These are phyloP conservation scores for Hemileia vastatrix DNA, from an alignment of 1,284 basidiomycete species.

Conservation along the genomic window DNA sequence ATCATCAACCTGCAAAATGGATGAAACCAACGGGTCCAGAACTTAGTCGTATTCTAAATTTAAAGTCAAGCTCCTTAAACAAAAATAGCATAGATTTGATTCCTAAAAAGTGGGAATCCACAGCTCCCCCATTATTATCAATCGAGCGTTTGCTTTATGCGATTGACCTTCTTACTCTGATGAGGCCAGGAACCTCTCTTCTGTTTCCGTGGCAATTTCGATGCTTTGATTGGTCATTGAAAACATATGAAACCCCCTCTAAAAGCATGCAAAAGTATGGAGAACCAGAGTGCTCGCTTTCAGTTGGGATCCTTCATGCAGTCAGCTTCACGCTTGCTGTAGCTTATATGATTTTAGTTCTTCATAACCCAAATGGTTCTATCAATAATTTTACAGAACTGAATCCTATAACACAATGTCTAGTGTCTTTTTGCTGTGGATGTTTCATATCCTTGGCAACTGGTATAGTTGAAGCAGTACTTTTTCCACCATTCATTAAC, in stretches of 20 bases:
- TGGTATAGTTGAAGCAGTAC: background rate
- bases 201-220: constrained; percentile 12
- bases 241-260: background rate
- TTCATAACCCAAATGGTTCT: too few relatives aligned
- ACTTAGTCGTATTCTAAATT: background rate
- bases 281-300: too few relatives aligned
- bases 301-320: too few relatives aligned
- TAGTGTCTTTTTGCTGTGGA: background rate
- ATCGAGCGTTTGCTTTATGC: background rate
- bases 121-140: background rate
- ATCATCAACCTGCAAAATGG: background rate
- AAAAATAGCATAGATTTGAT: background rate
- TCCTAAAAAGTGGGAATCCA: background rate
- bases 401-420: too few relatives aligned
- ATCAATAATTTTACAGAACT: too few relatives aligned
- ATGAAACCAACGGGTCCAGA: background rate
- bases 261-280: too few relatives aligned
- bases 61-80: too few relatives aligned
- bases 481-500: background rate
- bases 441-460: background rate
- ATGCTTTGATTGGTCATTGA: constrained; percentile 1
- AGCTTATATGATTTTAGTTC: too few relatives aligned
- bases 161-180: background rate
- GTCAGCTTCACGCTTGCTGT: too few relatives aligned
- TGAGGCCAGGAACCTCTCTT: background rate